phyloP scores from a whole-genome alignment of 148 eudicot genomes.

The Drosera capensis region DNA sequence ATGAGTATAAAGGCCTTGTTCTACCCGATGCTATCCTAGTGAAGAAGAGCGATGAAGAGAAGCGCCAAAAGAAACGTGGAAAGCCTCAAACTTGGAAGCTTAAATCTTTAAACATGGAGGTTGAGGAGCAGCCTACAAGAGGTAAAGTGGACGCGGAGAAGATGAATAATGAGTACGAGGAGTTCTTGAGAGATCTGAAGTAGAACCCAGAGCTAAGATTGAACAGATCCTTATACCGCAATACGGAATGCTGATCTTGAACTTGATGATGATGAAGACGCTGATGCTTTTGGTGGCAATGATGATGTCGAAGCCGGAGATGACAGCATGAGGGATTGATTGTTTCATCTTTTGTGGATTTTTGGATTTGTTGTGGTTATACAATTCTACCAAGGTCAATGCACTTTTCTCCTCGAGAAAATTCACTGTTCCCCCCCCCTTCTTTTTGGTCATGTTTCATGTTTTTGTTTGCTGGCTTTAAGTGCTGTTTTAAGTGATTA shows the following conservation, averaged over 20 bases:
- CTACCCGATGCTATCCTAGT: slow-evolving; percentile 46
- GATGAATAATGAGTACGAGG: slow-evolving; percentile 43
- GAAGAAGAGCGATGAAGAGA: slow-evolving; percentile 74
- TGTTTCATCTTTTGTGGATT: background rate
- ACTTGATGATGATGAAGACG: slow-evolving; percentile 14
- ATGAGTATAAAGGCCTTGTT: slow-evolving; percentile 37
- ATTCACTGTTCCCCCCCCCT: too few relatives aligned
- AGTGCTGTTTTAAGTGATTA: too few relatives aligned
- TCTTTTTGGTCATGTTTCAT: too few relatives aligned
- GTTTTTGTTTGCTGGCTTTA: too few relatives aligned
- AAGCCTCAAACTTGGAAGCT: slow-evolving; percentile 77
- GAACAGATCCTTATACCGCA: slow-evolving; percentile 42
- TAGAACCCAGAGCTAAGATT: slow-evolving; percentile 69
- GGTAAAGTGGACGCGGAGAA: slow-evolving; percentile 36
- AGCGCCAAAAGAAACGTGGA: slow-evolving; percentile 37
- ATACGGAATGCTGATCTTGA: slow-evolving; percentile 43
- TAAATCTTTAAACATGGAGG: slow-evolving; percentile 51
- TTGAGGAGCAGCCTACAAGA: slow-evolving; percentile 15
- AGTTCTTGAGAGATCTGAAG: slow-evolving; percentile 52
- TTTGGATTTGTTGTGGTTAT: too few relatives aligned
- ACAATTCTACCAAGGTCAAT: too few relatives aligned
- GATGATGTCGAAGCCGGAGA: slow-evolving; percentile 35
- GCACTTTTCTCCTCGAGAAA: too few relatives aligned
- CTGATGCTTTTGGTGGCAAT: slow-evolving; percentile 39
- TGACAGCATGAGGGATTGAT: background rate